A percentile compares a stretch with the other conserved stretches of the same genome.
These are phyloP conservation scores for Phytophthora kernoviae DNA, from an alignment of 352 stramenopile genomes.

Conservation along the genomic window DNA sequence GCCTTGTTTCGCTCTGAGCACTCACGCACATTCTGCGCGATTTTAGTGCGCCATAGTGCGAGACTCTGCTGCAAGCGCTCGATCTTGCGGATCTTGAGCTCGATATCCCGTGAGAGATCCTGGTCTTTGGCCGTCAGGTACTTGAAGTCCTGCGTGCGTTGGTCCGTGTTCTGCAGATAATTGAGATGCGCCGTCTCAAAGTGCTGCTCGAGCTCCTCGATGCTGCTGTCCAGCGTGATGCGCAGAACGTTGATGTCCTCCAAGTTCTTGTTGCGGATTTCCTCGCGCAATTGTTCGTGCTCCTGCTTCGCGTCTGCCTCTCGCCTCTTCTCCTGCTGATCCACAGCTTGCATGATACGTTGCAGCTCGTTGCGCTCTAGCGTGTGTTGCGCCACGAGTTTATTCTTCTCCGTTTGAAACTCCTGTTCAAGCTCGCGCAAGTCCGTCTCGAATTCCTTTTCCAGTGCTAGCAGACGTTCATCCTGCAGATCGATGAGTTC, in stretches of 20 bases:
- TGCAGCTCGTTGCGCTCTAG: constrained; percentile 79
- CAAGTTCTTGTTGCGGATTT: constrained; percentile 95
- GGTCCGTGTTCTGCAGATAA: constrained; percentile 94
- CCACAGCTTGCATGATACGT: constrained; percentile 87
- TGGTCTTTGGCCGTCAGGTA: constrained; percentile 93
- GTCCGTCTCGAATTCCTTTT: constrained; percentile 92
- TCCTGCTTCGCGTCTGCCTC: constrained; percentile 77
- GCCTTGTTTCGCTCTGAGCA: constrained; percentile 88
- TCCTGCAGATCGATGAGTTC: constrained; percentile 93
- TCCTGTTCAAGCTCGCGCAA: constrained; percentile 83
- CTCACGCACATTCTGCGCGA: constrained; percentile 91
- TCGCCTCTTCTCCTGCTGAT: constrained; percentile 83
- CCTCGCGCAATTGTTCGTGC: constrained; percentile 91
- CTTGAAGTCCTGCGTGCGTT: constrained; percentile 94
- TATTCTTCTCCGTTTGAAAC: constrained; percentile 85
- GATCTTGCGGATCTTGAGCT: constrained; percentile 94
- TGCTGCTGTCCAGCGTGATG: constrained; percentile 93
- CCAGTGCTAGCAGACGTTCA: constrained; percentile 82
- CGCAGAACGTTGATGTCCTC: constrained; percentile 95
- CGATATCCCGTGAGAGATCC: constrained; percentile 92
- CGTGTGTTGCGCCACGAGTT: constrained; percentile 72
- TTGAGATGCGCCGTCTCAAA: constrained; percentile 93
- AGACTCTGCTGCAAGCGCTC: constrained; percentile 91
- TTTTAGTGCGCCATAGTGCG: constrained; percentile 91
- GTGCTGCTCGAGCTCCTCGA: constrained; percentile 94